A percentile compares a stretch with the other conserved stretches of the same genome.
Evolutionary conservation across 148 eudicot species (phyloP).

Genomic region (Nyssa sinensis): DNA sequence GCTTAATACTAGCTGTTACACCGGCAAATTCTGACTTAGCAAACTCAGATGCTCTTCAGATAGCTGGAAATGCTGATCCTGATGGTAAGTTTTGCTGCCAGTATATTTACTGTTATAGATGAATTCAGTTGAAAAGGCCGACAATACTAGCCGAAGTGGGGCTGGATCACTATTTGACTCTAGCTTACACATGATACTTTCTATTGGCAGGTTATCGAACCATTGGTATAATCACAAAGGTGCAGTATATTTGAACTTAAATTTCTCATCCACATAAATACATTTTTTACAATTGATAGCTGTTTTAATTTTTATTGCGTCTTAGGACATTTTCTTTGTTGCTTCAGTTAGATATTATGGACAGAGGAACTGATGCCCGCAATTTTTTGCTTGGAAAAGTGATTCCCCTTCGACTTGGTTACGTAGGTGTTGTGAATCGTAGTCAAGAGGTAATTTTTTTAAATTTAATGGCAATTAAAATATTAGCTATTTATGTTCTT

Average conservation of each 20-base stretch:
- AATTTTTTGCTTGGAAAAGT: slow-evolving; percentile 91
- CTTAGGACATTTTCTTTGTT: slow-evolving; percentile 14
- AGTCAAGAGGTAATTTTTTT: slow-evolving; percentile 80
- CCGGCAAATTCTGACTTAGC: slow-evolving; percentile 93
- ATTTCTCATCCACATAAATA: not conserved
- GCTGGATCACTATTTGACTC: not conserved
- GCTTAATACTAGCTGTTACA: slow-evolving; percentile 84
- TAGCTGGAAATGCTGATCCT: slow-evolving; percentile 90
- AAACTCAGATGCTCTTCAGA: slow-evolving; percentile 94
- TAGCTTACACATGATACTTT: slow-evolving; percentile 23
- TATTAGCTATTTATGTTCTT: too few species aligned
- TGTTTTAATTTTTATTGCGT: not conserved
- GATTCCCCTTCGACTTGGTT: slow-evolving; percentile 89
- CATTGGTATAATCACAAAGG: slow-evolving; percentile 93
- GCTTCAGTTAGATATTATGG: slow-evolving; percentile 88
- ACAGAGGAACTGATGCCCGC: slow-evolving; percentile 93
- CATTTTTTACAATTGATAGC: not conserved
- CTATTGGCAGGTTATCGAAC: slow-evolving; percentile 70
- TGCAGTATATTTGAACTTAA: slow-evolving; percentile 17
- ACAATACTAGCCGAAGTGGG: not conserved
- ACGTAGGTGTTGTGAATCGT: slow-evolving; percentile 90
- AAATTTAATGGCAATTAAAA: not conserved
- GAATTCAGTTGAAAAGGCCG: not conserved
- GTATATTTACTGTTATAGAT: not conserved
- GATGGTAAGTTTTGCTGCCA: slow-evolving; percentile 54